These are phyloP conservation scores for Colletotrichum camelliae DNA, from an alignment of 2,329 filamentous ascomycete species.

Conservation along the genomic window DNA sequence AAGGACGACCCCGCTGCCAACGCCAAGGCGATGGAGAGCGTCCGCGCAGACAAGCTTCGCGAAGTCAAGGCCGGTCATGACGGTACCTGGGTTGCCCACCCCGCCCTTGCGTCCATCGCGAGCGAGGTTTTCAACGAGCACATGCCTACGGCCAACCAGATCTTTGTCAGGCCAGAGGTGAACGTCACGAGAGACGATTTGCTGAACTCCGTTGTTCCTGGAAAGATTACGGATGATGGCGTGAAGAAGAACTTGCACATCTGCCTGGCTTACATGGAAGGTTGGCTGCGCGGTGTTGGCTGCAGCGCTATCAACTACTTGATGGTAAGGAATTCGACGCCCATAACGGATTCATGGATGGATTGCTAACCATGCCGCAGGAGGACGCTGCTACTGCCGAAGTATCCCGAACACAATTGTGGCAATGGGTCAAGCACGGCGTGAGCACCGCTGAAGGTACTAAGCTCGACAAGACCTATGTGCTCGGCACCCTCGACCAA, in stretches of 20 bases:
- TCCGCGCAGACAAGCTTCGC: slow-evolving; percentile 86
- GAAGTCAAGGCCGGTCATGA: slow-evolving; percentile 89
- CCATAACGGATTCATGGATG: neutral
- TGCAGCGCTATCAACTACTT: slow-evolving; percentile 92
- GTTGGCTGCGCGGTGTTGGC: slow-evolving; percentile 87
- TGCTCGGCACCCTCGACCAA: slow-evolving; percentile 77
- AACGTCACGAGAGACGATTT: slow-evolving; percentile 80
- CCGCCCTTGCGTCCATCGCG: slow-evolving; percentile 80
- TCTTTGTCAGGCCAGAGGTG: slow-evolving; percentile 81
- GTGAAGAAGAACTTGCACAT: slow-evolving; percentile 94
- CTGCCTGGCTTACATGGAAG: slow-evolving; percentile 90
- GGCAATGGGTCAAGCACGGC: slow-evolving; percentile 80
- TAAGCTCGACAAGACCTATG: slow-evolving; percentile 83
- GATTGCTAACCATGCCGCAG: slow-evolving; percentile 17
- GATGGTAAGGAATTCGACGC: slow-evolving; percentile 54
- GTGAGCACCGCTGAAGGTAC: slow-evolving; percentile 79
- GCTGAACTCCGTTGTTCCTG: slow-evolving; percentile 89
- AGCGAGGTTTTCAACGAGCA: slow-evolving; percentile 88
- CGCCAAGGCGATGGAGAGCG: slow-evolving; percentile 83
- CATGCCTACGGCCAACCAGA: slow-evolving; percentile 92
- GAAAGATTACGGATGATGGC: slow-evolving; percentile 82
- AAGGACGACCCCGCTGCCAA: slow-evolving; percentile 86
- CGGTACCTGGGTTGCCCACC: slow-evolving; percentile 89
- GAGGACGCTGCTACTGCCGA: slow-evolving; percentile 92
- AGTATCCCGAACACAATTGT: slow-evolving; percentile 83